Percentiles rank a stretch among this genome's conserved stretches.
Conservation (phyloP, 768 basidiomycete species). For the Pulveroboletus frians region DNA sequence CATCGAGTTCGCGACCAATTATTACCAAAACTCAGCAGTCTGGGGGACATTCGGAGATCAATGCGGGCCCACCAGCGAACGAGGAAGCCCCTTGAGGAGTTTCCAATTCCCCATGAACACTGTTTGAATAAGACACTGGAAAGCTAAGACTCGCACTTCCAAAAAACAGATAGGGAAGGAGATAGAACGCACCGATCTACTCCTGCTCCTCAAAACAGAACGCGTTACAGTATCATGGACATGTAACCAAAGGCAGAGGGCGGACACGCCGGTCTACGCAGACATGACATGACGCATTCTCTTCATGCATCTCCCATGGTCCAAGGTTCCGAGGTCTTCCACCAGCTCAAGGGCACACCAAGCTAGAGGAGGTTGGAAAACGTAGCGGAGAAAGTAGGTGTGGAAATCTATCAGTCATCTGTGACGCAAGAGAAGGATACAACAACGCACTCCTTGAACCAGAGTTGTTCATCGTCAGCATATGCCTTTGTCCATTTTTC, state of each 20-base stretch:
- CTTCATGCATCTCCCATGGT: conserved; percentile 42
- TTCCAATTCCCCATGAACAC: too few relatives aligned
- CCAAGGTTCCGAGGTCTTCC: conserved; percentile 71
- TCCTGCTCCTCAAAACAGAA: not conserved
- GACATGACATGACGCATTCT: not conserved
- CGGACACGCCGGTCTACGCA: not conserved
- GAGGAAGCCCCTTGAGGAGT: too few relatives aligned
- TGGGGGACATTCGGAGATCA: too few relatives aligned
- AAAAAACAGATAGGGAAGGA: not conserved
- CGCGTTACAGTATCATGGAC: not conserved
- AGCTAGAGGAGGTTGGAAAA: conserved; percentile 84
- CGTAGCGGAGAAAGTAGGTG: conserved; percentile 70
- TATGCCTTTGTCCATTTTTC: conserved; percentile 85
- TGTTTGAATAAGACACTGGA: not conserved
- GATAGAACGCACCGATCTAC: not conserved
- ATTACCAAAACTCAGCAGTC: too few relatives aligned
- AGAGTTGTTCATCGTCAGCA: conserved; percentile 76
- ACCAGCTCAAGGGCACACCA: conserved; percentile 83
- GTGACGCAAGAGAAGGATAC: not conserved
- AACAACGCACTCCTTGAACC: conserved; percentile 87
- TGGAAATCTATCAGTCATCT: not conserved
- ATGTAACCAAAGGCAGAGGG: not conserved
- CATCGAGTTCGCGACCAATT: too few relatives aligned
- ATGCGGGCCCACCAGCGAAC: too few relatives aligned
- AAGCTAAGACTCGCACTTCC: too few relatives aligned